phyloP scores from a whole-genome alignment of 257 asterid genomes.

The Cinchona pubescens region DNA sequence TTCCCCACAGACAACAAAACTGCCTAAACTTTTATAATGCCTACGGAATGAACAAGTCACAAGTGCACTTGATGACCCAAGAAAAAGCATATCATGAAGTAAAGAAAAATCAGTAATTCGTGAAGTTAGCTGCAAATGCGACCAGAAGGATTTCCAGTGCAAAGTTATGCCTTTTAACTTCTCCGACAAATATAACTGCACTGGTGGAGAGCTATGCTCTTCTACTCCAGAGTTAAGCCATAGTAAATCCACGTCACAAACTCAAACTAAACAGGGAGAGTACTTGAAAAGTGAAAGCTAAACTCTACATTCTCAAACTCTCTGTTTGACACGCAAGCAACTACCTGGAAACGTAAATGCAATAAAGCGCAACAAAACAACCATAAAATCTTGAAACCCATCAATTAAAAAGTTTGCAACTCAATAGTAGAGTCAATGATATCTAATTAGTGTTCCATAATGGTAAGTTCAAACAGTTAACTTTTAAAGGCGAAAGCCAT shows the following conservation, averaged over 20 bases:
- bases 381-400: too few relatives aligned
- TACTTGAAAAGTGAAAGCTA: neutral
- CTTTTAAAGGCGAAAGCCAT: conserved; percentile 4
- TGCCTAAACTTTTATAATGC: neutral
- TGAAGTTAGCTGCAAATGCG: neutral
- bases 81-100: neutral
- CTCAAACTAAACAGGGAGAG: conserved; percentile 4
- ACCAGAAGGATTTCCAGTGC: neutral
- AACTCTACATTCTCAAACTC: too few relatives aligned
- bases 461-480: neutral
- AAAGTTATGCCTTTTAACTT: neutral
- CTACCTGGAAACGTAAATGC: neutral
- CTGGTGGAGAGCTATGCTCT: neutral
- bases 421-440: neutral
- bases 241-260: neutral
- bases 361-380: neutral
- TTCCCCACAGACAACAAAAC: neutral
- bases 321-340: too few relatives aligned
- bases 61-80: neutral
- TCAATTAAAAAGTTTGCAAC: neutral
- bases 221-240: neutral
- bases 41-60: neutral
- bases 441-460: neutral
- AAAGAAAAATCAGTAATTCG: neutral
- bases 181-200: neutral